phyloP scores from a whole-genome alignment of 148 eudicot species.

The Diospyros kaki region DNA sequence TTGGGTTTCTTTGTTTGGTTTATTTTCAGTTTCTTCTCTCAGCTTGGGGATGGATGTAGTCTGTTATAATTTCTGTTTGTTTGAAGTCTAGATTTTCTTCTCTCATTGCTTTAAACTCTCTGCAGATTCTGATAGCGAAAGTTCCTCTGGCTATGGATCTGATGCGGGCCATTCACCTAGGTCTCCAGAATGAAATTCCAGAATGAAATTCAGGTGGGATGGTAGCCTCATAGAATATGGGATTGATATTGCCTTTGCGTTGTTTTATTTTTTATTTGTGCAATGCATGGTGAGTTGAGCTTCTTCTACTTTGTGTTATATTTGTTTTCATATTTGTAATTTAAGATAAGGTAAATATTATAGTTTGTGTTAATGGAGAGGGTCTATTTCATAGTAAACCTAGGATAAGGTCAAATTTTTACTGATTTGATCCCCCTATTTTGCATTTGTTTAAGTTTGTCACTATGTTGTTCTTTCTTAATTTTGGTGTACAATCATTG shows the following conservation, averaged over 20 bases:
- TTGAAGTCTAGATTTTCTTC: not conserved
- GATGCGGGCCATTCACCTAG: constrained; percentile 30
- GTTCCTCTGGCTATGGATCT: constrained; percentile 50
- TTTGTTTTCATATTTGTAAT: not conserved
- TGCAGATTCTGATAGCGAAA: constrained; percentile 68
- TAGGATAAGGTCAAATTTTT: no score
- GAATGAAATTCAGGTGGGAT: constrained; percentile 19
- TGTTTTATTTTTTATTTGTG: not conserved
- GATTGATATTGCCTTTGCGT: not conserved
- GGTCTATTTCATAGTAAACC: no score
- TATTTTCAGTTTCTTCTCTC: not conserved
- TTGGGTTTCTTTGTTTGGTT: not conserved
- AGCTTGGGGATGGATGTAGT: not conserved
- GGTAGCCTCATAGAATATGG: not conserved
- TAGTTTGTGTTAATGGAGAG: no score
- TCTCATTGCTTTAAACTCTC: constrained; percentile 17
- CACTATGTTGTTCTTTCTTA: no score
- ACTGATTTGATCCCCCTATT: no score
- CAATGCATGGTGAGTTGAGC: not conserved
- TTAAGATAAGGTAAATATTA: not conserved
- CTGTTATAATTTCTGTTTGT: not conserved
- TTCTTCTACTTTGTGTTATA: not conserved
- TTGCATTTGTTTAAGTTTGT: no score
- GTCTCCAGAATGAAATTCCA: constrained; percentile 21
- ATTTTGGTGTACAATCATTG: no score